These are phyloP conservation scores for Rhodofomes roseus DNA, from an alignment of 1,284 basidiomycete species.

Conservation along the genomic window DNA sequence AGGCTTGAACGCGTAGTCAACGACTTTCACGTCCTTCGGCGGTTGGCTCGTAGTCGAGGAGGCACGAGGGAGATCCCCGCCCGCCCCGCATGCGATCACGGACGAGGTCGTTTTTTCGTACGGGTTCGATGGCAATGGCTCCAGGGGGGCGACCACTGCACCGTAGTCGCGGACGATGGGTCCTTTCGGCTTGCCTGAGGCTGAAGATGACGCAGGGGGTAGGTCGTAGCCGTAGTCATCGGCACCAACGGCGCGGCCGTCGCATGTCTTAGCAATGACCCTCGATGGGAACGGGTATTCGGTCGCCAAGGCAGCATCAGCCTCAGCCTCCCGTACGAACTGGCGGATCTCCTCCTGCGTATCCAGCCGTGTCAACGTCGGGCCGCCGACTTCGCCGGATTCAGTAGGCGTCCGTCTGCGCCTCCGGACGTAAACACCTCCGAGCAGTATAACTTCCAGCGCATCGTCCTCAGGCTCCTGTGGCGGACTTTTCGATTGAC, in stretches of 20 bases:
- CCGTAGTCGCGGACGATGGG: slow-evolving; percentile 1
- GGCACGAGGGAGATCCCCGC: slow-evolving; percentile 6
- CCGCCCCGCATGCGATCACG: background rate
- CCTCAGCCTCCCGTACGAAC: background rate
- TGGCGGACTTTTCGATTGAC: no score
- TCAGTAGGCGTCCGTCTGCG: background rate
- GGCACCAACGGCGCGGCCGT: background rate
- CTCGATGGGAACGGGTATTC: background rate
- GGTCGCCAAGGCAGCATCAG: background rate
- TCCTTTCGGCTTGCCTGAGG: background rate
- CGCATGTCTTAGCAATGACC: background rate
- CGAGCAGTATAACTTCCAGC: background rate
- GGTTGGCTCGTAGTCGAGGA: background rate
- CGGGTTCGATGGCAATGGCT: background rate
- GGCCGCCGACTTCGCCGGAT: background rate
- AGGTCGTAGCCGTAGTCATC: background rate
- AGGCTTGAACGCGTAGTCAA: slow-evolving; percentile 23
- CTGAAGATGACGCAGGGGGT: background rate
- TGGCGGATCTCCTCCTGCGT: background rate
- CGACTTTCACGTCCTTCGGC: slow-evolving; percentile 17
- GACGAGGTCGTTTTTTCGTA: background rate
- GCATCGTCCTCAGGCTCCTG: background rate
- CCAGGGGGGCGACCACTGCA: background rate
- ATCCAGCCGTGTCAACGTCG: background rate
- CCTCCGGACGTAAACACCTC: slow-evolving; percentile 1